Percentiles rank a stretch among this genome's conserved stretches.
phyloP scores from a whole-genome alignment of 352 stramenopile species.

The Phytophthora cajani region DNA sequence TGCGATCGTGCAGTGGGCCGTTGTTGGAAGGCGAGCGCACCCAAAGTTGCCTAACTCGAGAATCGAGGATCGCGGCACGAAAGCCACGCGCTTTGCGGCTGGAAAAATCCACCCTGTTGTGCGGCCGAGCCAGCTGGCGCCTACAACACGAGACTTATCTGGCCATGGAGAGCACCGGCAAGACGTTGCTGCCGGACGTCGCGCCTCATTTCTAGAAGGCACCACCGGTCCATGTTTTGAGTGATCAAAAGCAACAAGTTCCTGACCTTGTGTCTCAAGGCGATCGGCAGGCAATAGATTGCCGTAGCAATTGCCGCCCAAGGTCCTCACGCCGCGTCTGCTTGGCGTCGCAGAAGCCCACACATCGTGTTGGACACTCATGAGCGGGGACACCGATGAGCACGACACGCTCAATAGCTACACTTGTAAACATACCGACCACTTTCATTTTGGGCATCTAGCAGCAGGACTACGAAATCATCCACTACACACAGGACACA shows the following conservation, averaged over 20 bases:
- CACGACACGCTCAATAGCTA: neutral
- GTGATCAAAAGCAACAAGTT: neutral
- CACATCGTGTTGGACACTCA: neutral
- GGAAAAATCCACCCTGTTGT: slow-evolving; percentile 17
- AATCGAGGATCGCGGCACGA: slow-evolving; percentile 2
- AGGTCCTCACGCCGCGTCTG: neutral
- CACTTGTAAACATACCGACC: neutral
- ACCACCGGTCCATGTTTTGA: neutral
- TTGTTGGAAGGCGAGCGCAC: slow-evolving; percentile 19
- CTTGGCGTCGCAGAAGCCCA: neutral
- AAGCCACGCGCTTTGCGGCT: neutral
- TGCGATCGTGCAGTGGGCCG: slow-evolving; percentile 15
- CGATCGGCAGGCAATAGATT: neutral
- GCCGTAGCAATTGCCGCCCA: neutral
- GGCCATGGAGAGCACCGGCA: slow-evolving; percentile 6
- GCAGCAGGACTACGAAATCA: too few relatives aligned
- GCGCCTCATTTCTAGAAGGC: neutral
- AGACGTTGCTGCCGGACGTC: neutral
- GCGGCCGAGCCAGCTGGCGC: slow-evolving; percentile 6
- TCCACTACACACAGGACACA: too few relatives aligned
- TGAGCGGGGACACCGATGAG: neutral
- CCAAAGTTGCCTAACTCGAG: slow-evolving; percentile 26
- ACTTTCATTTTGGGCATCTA: neutral
- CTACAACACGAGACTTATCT: slow-evolving; percentile 18
- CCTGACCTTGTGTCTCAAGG: neutral